phyloP scores from a whole-genome alignment of 345 rosid genomes.

The Citrus mangshanensis region DNA sequence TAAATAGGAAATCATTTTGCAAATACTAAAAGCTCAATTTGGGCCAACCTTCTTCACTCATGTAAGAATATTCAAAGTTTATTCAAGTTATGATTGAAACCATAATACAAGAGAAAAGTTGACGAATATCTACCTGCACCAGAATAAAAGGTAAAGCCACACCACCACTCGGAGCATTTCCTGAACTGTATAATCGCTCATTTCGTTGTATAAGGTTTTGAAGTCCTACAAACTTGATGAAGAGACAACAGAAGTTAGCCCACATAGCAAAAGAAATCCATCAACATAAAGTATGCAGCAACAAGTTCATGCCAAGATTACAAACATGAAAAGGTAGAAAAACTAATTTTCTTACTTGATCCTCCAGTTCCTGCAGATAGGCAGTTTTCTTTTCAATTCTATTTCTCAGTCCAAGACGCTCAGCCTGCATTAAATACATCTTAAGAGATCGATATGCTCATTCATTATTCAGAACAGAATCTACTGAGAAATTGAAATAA shows the following conservation, averaged over 20 bases:
- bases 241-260: conserved; percentile 20
- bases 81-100: background rate
- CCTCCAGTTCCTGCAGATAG: conserved; percentile 87
- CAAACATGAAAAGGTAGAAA: background rate
- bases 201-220: conserved; percentile 83
- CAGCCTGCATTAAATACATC: conserved; percentile 43
- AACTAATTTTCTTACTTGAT: conserved; percentile 62
- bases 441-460: conserved; percentile 14
- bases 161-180: conserved; percentile 77
- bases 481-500: conserved; percentile 5
- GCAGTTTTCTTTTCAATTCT: conserved; percentile 88
- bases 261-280: background rate
- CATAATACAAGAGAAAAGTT: background rate
- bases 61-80: background rate
- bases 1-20: background rate
- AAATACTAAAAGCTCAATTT: background rate
- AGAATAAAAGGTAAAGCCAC: conserved; percentile 96
- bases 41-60: conserved; percentile 1
- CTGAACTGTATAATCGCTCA: conserved; percentile 75
- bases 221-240: conserved; percentile 71
- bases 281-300: conserved; percentile 10
- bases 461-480: conserved; percentile 17
- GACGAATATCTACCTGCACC: conserved; percentile 70
- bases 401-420: conserved; percentile 66
- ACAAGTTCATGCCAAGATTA: conserved; percentile 8